Conservation (phyloP, 2,329 filamentous ascomycete genomes). For the Zalaria obscura region DNA sequence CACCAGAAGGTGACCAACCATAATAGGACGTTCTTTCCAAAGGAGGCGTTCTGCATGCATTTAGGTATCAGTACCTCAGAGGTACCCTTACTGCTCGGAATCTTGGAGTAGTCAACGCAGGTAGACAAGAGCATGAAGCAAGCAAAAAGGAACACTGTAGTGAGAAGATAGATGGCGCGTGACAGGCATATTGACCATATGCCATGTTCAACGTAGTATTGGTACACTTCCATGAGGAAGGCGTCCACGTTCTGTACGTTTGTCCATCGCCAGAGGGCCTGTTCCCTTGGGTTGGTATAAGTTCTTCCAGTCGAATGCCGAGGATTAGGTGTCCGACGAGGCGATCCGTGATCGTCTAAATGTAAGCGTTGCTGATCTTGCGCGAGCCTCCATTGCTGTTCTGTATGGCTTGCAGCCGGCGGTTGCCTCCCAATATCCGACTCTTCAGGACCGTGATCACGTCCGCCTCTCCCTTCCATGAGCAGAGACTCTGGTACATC, state of each 20-base stretch:
- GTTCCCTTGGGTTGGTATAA: conserved; percentile 48
- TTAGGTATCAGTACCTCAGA: conserved; percentile 52
- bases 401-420: conserved; percentile 7
- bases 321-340: not conserved
- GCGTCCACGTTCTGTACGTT: conserved; percentile 82
- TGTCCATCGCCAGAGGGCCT: conserved; percentile 83
- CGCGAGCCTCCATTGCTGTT: conserved; percentile 37
- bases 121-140: conserved; percentile 74
- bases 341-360: conserved; percentile 6
- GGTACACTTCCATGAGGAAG: conserved; percentile 74
- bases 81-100: conserved; percentile 50
- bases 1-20: conserved; percentile 82
- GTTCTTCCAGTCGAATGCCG: not conserved
- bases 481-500: conserved; percentile 51
- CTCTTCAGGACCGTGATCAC: not conserved
- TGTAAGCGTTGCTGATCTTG: conserved; percentile 32
- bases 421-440: not conserved
- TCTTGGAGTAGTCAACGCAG: conserved; percentile 67
- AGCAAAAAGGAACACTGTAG: conserved; percentile 67
- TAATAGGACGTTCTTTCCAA: conserved; percentile 61
- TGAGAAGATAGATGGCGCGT: conserved; percentile 57
- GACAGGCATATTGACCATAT: conserved; percentile 73
- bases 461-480: not conserved
- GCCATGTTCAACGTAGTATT: conserved; percentile 72
- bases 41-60: conserved; percentile 60